Conservation (phyloP, 257 asterid species). For the Sherardia arvensis region DNA sequence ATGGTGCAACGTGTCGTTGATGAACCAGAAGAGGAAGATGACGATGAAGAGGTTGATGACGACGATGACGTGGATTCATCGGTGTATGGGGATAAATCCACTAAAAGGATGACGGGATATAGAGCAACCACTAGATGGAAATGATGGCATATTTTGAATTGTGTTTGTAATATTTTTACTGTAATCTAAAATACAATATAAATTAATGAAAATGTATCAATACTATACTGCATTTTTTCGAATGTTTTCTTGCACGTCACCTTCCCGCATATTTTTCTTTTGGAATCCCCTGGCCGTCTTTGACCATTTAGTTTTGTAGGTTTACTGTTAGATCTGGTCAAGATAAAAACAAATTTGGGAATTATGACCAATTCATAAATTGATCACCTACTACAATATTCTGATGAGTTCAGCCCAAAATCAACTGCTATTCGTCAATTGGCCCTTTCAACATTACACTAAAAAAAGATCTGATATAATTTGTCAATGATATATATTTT, state of each 20-base stretch:
- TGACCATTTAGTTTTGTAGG: not conserved
- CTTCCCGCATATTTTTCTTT: not conserved
- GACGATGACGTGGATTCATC: slow-evolving; percentile 21
- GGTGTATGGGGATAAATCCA: slow-evolving; percentile 18
- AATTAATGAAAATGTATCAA: too few relatives aligned
- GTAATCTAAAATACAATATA: not conserved
- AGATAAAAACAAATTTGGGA: not conserved
- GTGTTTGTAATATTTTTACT: not conserved
- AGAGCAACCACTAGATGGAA: slow-evolving; percentile 1
- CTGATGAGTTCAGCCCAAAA: too few relatives aligned
- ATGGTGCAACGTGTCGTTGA: slow-evolving; percentile 15
- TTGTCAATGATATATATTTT: too few relatives aligned
- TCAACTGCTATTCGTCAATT: too few relatives aligned
- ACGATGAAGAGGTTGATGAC: slow-evolving; percentile 9
- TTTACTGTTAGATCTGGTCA: not conserved
- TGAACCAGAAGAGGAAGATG: slow-evolving; percentile 13
- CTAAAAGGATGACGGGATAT: slow-evolving; percentile 3
- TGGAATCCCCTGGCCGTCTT: not conserved
- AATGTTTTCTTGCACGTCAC: not conserved
- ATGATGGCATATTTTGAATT: not conserved
- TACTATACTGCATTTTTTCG: too few relatives aligned
- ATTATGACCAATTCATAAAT: too few relatives aligned
- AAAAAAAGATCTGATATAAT: too few relatives aligned
- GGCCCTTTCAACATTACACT: too few relatives aligned
- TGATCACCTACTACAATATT: too few relatives aligned